These are phyloP conservation scores for Picea abies DNA, from an alignment of 83 land plant species.

Conservation along the genomic window DNA sequence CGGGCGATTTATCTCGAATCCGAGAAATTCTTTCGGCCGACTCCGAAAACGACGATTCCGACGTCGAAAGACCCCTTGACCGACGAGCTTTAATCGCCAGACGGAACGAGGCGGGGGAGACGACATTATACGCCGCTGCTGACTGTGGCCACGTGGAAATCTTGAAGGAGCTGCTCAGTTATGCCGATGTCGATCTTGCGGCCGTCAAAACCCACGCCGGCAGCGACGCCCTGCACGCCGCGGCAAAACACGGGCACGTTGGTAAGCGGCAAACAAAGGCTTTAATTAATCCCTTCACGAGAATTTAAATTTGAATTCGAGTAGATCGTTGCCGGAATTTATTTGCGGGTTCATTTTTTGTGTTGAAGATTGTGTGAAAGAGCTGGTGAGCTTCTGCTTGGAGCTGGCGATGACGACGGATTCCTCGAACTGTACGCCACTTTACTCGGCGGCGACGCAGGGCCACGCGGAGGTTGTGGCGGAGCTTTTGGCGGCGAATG, in stretches of 20 bases:
- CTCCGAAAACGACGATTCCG: slow-evolving; percentile 22
- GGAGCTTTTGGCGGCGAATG: slow-evolving; percentile 31
- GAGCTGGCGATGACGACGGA: slow-evolving; percentile 32
- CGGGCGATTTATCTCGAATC: slow-evolving; percentile 40
- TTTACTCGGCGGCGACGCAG: slow-evolving; percentile 37
- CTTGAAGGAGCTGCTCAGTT: slow-evolving; percentile 35
- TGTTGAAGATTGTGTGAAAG: slow-evolving; percentile 29
- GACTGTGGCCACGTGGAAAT: slow-evolving; percentile 35
- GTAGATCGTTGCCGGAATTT: too few species aligned
- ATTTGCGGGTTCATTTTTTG: neutral
- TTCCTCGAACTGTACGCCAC: slow-evolving; percentile 27
- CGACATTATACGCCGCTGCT: slow-evolving; percentile 58
- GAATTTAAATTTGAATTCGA: too few species aligned
- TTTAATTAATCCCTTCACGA: neutral
- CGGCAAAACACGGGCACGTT: slow-evolving; percentile 64
- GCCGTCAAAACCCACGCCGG: slow-evolving; percentile 40
- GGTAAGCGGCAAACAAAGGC: slow-evolving; percentile 22
- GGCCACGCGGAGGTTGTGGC: slow-evolving; percentile 35
- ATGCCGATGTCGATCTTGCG: slow-evolving; percentile 36
- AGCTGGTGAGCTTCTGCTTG: slow-evolving; percentile 24
- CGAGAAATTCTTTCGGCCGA: slow-evolving; percentile 22
- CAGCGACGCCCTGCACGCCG: slow-evolving; percentile 54
- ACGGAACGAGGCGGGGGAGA: slow-evolving; percentile 63
- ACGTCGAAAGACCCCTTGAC: slow-evolving; percentile 7
- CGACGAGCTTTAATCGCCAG: slow-evolving; percentile 29